Percentiles rank a stretch among this genome's conserved stretches.
Evolutionary conservation across 2,329 filamentous ascomycete genomes (phyloP).

Genomic region (Scleromitrula shiraiana): DNA sequence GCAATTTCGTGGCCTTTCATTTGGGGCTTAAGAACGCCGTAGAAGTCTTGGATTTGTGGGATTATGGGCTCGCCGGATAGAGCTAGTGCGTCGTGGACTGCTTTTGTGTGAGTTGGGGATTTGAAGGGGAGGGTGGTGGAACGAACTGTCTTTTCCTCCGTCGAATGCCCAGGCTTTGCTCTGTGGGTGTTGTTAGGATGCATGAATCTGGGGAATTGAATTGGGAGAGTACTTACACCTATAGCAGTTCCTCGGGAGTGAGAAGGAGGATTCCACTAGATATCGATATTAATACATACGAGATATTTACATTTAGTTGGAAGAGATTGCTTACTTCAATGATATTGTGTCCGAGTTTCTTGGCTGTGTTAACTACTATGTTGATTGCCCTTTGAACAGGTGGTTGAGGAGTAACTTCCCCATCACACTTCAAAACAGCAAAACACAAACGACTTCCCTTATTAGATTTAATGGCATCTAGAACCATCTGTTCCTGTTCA

Average conservation of each 20-base stretch:
- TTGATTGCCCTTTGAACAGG: slow-evolving; percentile 48
- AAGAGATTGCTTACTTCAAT: slow-evolving; percentile 29
- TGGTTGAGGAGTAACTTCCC: slow-evolving; percentile 43
- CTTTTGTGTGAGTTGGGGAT: background rate
- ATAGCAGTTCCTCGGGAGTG: slow-evolving; percentile 36
- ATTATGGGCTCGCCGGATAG: slow-evolving; percentile 47
- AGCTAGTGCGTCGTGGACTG: slow-evolving; percentile 39
- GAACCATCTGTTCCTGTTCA: slow-evolving; percentile 31
- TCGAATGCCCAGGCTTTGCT: slow-evolving; percentile 37
- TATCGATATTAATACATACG: no score
- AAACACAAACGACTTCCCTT: slow-evolving; percentile 39
- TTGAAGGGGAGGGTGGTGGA: background rate
- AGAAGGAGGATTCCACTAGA: slow-evolving; percentile 46
- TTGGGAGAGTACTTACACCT: slow-evolving; percentile 32
- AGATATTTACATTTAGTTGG: no score
- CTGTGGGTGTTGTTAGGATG: slow-evolving; percentile 11
- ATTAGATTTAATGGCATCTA: slow-evolving; percentile 33
- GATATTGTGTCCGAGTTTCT: slow-evolving; percentile 47
- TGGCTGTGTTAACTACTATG: slow-evolving; percentile 41
- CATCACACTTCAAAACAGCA: slow-evolving; percentile 46
- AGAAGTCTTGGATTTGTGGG: slow-evolving; percentile 14
- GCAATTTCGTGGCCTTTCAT: slow-evolving; percentile 28
- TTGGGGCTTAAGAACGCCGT: slow-evolving; percentile 27
- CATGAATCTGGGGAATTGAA: slow-evolving; percentile 9
- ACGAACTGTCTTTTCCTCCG: slow-evolving; percentile 38